A percentile compares a stretch with the other conserved stretches of the same genome.
Evolutionary conservation across 1,284 basidiomycete genomes (phyloP).

Genomic region (Tranzscheliella williamsii): DNA sequence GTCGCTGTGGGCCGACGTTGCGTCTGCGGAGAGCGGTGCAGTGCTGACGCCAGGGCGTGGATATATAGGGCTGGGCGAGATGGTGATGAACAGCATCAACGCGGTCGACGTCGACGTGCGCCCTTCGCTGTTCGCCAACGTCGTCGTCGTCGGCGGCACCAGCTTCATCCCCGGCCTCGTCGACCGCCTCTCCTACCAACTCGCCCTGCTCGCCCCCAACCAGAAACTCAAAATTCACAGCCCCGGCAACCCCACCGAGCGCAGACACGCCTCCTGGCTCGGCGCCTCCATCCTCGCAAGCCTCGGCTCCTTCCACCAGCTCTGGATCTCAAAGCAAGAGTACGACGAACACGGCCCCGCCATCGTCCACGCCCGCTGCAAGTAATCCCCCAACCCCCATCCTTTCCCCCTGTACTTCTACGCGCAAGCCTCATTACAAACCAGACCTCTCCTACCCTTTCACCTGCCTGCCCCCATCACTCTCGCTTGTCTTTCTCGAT

Average conservation of each 20-base stretch:
- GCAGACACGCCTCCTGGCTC: conserved; percentile 57
- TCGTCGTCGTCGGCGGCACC: conserved; percentile 91
- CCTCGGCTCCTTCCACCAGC: conserved; percentile 59
- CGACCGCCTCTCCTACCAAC: conserved; percentile 81
- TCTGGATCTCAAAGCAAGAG: conserved; percentile 60
- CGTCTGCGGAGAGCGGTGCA: conserved; percentile 13
- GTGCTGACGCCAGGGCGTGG: conserved; percentile 18
- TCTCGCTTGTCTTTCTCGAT: no score
- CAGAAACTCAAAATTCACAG: conserved; percentile 59
- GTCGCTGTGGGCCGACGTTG: conserved; percentile 66
- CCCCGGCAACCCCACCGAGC: conserved; percentile 57
- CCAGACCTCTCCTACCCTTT: no score
- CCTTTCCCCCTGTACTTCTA: no score
- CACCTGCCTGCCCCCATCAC: no score
- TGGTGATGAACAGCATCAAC: conserved; percentile 79
- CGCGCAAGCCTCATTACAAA: no score
- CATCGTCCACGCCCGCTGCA: conserved; percentile 58
- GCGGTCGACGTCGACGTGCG: conserved; percentile 90
- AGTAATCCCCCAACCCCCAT: no score
- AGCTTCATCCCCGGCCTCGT: conserved; percentile 82
- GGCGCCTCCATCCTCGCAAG: conserved; percentile 56
- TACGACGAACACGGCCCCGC: conserved; percentile 58
- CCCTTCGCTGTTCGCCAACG: conserved; percentile 83
- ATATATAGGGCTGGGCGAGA: conserved; percentile 47
- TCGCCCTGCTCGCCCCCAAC: conserved; percentile 76